phyloP scores from a whole-genome alignment of 2,329 filamentous ascomycete genomes.

The Fusarium penzigii region DNA sequence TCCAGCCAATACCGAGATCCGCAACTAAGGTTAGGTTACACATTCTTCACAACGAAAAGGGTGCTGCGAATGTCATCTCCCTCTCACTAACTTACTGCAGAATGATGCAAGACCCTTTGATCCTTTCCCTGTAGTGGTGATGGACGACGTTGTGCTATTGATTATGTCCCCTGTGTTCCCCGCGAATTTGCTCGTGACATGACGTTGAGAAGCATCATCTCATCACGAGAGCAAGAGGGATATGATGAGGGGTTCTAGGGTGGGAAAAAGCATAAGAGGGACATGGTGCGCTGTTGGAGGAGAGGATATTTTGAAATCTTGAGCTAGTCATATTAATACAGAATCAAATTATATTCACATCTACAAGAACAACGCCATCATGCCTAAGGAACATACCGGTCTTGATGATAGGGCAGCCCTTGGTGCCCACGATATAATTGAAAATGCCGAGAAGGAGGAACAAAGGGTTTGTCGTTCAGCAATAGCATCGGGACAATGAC shows the following conservation, averaged over 20 bases:
- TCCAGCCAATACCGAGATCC: too few relatives aligned
- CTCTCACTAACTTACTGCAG: not conserved
- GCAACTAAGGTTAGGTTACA: too few relatives aligned
- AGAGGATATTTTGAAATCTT: too few relatives aligned
- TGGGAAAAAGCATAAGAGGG: not conserved
- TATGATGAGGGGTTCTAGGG: constrained; percentile 19
- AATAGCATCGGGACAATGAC: fast-evolving
- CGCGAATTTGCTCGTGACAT: constrained; percentile 15
- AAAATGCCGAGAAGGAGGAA: constrained; percentile 36
- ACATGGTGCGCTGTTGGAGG: not conserved
- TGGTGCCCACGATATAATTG: constrained; percentile 37
- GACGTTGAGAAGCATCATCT: constrained; percentile 30
- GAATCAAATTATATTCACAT: not conserved
- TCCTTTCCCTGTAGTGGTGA: constrained; percentile 19
- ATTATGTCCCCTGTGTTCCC: constrained; percentile 16
- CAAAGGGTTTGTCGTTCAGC: constrained; percentile 21
- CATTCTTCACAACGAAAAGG: too few relatives aligned
- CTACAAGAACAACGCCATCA: constrained; percentile 5
- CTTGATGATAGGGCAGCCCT: constrained; percentile 34
- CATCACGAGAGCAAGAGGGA: constrained; percentile 4
- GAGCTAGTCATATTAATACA: not conserved
- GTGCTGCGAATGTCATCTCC: too few relatives aligned
- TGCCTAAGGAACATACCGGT: constrained; percentile 20
- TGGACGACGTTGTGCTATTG: constrained; percentile 18
- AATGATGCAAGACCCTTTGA: not conserved